Conservation (phyloP, 805 yeast genomes). For the Pichia thaimueangensis region DNA sequence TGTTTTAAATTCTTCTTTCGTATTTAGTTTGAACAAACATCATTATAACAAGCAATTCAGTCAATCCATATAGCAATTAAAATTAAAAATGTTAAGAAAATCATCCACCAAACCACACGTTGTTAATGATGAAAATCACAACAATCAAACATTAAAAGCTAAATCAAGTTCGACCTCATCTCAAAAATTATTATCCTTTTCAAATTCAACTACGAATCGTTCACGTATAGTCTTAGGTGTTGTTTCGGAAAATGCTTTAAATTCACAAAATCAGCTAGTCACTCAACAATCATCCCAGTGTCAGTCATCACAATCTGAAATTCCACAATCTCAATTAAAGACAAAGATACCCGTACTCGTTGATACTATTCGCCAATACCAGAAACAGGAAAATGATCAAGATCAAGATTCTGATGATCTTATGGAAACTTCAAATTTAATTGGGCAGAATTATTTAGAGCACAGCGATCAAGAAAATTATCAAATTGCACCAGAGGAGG, state of each 20-base stretch:
- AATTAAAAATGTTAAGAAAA: slow-evolving; percentile 17
- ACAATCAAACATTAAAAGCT: slow-evolving; percentile 5
- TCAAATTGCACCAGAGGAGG: neutral
- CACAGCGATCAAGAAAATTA: slow-evolving; percentile 6
- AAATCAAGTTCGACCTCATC: neutral
- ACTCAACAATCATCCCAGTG: neutral
- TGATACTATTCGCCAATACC: no score
- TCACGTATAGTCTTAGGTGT: slow-evolving; percentile 26
- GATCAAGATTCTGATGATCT: neutral
- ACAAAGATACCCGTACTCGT: slow-evolving; percentile 17
- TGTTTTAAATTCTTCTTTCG: neutral
- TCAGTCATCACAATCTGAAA: slow-evolving; percentile 2
- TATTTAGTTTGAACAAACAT: no score
- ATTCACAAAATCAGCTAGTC: slow-evolving; percentile 12
- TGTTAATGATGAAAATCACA: slow-evolving; percentile 24
- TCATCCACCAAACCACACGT: slow-evolving; percentile 16
- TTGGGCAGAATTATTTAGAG: neutral
- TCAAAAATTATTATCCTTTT: slow-evolving; percentile 1
- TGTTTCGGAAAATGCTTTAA: slow-evolving; percentile 23
- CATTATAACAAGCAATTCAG: no score
- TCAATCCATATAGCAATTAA: no score
- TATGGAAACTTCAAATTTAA: slow-evolving; percentile 5
- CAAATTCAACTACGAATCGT: slow-evolving; percentile 5
- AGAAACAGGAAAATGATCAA: neutral
- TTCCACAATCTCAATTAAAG: slow-evolving; percentile 2